A percentile compares a stretch with the other conserved stretches of the same genome.
Evolutionary conservation across 2,329 filamentous ascomycete genomes (phyloP).

Genomic region (Claviceps humidiphila): DNA sequence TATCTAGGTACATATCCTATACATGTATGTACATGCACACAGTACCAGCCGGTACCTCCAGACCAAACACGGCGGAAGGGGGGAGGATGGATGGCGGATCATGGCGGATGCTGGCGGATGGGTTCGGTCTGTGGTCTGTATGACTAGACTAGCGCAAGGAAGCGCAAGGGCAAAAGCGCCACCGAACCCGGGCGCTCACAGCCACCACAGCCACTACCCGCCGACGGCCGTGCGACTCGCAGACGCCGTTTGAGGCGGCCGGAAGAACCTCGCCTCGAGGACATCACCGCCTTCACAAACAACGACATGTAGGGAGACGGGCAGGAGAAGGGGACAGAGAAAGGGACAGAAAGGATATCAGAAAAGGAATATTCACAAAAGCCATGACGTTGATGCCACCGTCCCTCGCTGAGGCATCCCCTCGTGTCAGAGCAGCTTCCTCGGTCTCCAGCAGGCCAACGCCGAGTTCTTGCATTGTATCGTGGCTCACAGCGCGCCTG

Average conservation of each 20-base stretch:
- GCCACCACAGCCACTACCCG: not conserved
- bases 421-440: too few relatives aligned
- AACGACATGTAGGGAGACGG: not conserved
- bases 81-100: not conserved
- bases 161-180: conserved; percentile 7
- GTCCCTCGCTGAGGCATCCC: too few relatives aligned
- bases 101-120: not conserved
- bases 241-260: not conserved
- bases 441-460: too few relatives aligned
- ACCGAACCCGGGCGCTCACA: conserved; percentile 4
- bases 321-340: not conserved
- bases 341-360: not conserved
- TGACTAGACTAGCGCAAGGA: conserved; percentile 7
- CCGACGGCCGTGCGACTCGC: not conserved
- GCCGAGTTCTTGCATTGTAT: not conserved
- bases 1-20: too few relatives aligned
- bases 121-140: conserved; percentile 4
- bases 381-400: not conserved
- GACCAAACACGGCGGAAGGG: not conserved
- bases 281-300: not conserved
- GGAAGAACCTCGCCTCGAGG: not conserved
- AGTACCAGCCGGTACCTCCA: not conserved
- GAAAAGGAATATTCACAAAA: not conserved
- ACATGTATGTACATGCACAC: not conserved
- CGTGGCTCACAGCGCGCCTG: not conserved